Evolutionary conservation across 108 stramenopile species (phyloP).

Genomic region (Licmophora abbreviata): DNA sequence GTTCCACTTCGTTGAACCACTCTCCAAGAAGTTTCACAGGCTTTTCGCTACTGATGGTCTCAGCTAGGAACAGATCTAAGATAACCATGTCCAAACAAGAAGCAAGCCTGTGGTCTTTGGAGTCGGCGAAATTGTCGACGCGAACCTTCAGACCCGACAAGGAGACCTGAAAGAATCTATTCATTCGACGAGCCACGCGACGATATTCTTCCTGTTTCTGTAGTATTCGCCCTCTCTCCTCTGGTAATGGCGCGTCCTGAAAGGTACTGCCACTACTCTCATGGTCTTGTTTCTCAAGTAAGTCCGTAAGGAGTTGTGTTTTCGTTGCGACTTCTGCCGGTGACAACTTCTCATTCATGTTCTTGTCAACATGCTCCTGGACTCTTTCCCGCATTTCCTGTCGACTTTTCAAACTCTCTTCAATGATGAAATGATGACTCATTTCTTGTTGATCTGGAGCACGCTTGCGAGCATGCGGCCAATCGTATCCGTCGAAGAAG

Average conservation of each 20-base stretch:
- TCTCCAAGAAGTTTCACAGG: conserved; percentile 79
- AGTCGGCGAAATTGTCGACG: conserved; percentile 46
- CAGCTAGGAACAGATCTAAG: conserved; percentile 62
- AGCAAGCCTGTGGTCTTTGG: conserved; percentile 44
- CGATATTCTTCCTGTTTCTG: conserved; percentile 27
- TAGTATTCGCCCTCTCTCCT: conserved; percentile 31
- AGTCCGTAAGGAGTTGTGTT: conserved; percentile 36
- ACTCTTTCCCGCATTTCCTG: too few relatives aligned
- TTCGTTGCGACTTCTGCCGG: conserved; percentile 22
- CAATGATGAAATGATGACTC: conserved; percentile 31
- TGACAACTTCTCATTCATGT: not conserved
- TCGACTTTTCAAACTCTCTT: conserved; percentile 11
- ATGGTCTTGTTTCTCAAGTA: conserved; percentile 30
- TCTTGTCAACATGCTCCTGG: conserved; percentile 3
- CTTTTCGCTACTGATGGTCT: conserved; percentile 51
- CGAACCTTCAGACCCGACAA: conserved; percentile 44
- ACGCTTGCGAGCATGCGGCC: conserved; percentile 29
- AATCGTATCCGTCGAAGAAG: conserved; percentile 79
- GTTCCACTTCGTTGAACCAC: conserved; percentile 73
- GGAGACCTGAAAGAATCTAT: conserved; percentile 58
- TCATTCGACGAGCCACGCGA: conserved; percentile 31
- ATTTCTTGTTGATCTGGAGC: not conserved
- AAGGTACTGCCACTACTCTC: conserved; percentile 13
- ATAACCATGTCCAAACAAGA: conserved; percentile 55
- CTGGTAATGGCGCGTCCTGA: conserved; percentile 36